Percentiles rank a stretch among this genome's conserved stretches.
phyloP scores from a whole-genome alignment of 2,329 filamentous ascomycete species.

The Epichloe aotearoae region DNA sequence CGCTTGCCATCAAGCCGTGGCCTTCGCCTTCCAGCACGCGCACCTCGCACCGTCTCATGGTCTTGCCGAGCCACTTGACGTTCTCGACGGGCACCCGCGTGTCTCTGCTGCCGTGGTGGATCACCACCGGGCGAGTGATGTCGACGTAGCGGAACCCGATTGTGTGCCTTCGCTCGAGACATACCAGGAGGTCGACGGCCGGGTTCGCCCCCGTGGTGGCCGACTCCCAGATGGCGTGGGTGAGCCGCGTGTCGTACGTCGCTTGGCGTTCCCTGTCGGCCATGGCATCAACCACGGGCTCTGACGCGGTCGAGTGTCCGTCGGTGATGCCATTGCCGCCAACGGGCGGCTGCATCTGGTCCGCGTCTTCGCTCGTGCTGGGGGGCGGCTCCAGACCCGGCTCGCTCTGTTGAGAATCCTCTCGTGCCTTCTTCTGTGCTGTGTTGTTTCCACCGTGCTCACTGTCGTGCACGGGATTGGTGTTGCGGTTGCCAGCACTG shows the following conservation, averaged over 20 bases:
- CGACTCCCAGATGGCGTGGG: conserved; percentile 86
- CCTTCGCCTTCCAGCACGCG: conserved; percentile 82
- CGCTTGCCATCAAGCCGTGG: conserved; percentile 91
- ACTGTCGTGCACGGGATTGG: conserved; percentile 31
- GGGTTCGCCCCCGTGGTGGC: conserved; percentile 88
- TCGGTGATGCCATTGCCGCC: conserved; percentile 7
- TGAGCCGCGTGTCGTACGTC: conserved; percentile 73
- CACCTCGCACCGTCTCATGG: conserved; percentile 88
- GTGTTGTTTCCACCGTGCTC: conserved; percentile 29
- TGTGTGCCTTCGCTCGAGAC: conserved; percentile 75
- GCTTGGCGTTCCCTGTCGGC: conserved; percentile 59
- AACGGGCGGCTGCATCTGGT: conserved; percentile 27
- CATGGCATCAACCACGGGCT: conserved; percentile 45
- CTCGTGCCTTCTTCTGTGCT: conserved; percentile 13
- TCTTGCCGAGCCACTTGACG: conserved; percentile 84
- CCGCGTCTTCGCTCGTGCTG: conserved; percentile 33
- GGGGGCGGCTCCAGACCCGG: conserved; percentile 12
- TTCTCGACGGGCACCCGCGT: conserved; percentile 90
- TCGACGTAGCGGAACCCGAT: conserved; percentile 97
- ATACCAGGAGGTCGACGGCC: conserved; percentile 83
- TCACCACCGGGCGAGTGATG: conserved; percentile 79
- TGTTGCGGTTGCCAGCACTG: conserved; percentile 22
- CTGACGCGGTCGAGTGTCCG: conserved; percentile 24
- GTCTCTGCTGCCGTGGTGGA: conserved; percentile 86
- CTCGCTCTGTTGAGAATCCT: conserved; percentile 12